These are phyloP conservation scores for Neoscytalidium dimidiatum DNA, from an alignment of 2,329 filamentous ascomycete genomes.

Conservation along the genomic window DNA sequence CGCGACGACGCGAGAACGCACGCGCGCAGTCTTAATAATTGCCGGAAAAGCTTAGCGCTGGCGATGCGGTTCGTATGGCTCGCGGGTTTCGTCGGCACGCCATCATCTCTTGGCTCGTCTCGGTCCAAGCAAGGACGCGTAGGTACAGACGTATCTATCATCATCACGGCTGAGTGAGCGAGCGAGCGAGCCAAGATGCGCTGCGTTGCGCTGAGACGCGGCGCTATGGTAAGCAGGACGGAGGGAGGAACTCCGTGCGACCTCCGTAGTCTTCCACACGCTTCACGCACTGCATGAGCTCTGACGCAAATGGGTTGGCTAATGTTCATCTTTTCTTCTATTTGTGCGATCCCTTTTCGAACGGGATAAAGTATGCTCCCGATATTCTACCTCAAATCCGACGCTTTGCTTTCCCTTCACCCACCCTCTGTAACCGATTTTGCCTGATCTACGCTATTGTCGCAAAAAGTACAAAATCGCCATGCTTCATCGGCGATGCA, in stretches of 20 bases:
- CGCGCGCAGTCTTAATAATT: not conserved
- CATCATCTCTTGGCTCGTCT: too few species aligned
- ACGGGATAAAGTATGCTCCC: not conserved
- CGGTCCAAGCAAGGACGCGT: too few species aligned
- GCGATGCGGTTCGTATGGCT: not conserved
- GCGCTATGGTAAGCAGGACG: too few species aligned
- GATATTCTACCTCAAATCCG: not conserved
- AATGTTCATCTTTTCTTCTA: not conserved
- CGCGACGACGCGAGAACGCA: too few species aligned
- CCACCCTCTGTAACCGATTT: not conserved
- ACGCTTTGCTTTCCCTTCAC: not conserved
- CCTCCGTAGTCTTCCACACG: too few species aligned
- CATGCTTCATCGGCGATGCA: not conserved
- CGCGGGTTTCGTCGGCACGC: too few species aligned
- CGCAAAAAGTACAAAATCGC: not conserved
- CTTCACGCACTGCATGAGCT: too few species aligned
- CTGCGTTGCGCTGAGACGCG: too few species aligned
- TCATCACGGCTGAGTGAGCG: too few species aligned
- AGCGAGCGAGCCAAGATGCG: too few species aligned
- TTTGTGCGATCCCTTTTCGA: not conserved
- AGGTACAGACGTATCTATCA: too few species aligned
- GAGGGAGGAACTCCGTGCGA: too few species aligned
- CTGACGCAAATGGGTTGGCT: not conserved
- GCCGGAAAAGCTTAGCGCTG: not conserved
- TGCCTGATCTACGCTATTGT: not conserved